phyloP scores from a whole-genome alignment of 306 rosid species.

The Rosa lucieae region DNA sequence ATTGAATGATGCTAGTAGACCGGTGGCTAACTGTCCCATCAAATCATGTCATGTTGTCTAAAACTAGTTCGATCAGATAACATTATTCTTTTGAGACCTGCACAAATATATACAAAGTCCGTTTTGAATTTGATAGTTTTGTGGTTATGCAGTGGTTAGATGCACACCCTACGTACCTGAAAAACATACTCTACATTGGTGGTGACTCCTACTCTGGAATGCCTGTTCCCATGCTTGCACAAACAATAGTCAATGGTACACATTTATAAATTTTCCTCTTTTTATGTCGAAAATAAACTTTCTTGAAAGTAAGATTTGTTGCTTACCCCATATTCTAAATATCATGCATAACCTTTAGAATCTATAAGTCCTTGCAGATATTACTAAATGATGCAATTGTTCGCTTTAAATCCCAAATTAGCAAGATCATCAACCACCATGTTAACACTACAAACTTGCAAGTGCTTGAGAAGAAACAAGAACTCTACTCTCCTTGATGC shows the following conservation, averaged over 20 bases:
- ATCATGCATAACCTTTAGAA: not conserved
- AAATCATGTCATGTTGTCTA: too few relatives aligned
- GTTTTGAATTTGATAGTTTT: not conserved
- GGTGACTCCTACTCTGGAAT: slow-evolving; percentile 27
- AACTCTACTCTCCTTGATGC: not conserved
- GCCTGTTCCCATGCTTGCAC: slow-evolving; percentile 17
- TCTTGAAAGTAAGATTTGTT: not conserved
- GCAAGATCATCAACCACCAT: not conserved
- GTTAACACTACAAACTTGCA: not conserved
- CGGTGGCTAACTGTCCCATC: too few relatives aligned
- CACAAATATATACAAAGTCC: not conserved
- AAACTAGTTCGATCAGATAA: too few relatives aligned
- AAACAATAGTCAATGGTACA: slow-evolving; percentile 15
- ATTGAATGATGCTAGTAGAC: not conserved
- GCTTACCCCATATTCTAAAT: not conserved
- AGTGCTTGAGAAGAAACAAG: not conserved
- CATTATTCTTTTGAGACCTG: too few relatives aligned
- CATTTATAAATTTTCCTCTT: not conserved
- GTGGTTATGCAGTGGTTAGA: slow-evolving; percentile 19
- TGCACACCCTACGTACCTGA: slow-evolving; percentile 10
- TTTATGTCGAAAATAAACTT: not conserved
- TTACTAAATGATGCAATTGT: not conserved
- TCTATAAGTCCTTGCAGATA: not conserved
- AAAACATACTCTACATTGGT: slow-evolving; percentile 22
- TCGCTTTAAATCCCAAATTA: not conserved